These are phyloP conservation scores for Coemansia sp. DNA, from an alignment of 371 early-diverging fungal species.

Conservation along the genomic window DNA sequence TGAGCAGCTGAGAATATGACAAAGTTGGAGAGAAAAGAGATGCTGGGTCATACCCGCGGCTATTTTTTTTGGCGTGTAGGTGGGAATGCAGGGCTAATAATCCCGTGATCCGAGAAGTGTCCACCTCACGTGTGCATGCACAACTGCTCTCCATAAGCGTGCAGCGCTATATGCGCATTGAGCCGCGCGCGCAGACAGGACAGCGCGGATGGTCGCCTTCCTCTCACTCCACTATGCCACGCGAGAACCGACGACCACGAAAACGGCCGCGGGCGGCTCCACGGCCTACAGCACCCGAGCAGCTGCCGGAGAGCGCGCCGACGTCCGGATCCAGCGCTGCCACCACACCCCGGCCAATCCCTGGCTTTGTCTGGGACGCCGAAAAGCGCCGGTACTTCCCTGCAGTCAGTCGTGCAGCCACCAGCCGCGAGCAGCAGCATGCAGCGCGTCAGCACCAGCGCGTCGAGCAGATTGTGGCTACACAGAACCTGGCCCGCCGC, in stretches of 20 bases:
- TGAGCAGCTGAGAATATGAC: too few species aligned
- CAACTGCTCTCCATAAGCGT: too few species aligned
- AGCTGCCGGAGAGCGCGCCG: too few species aligned
- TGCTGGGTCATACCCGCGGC: too few species aligned
- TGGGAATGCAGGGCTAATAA: too few species aligned
- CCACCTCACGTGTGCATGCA: too few species aligned
- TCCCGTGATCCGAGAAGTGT: too few species aligned
- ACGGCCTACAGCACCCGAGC: neutral
- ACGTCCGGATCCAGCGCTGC: neutral
- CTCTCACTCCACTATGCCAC: neutral
- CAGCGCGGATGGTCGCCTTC: too few species aligned
- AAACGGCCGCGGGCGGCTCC: slow-evolving; percentile 24
- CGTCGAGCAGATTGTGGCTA: slow-evolving; percentile 5
- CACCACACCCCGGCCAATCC: slow-evolving; percentile 15
- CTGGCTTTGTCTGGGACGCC: slow-evolving; percentile 45
- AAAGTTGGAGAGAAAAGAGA: too few species aligned
- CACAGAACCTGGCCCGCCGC: slow-evolving; percentile 2
- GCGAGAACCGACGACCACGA: slow-evolving; percentile 9
- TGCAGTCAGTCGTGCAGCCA: slow-evolving; percentile 22
- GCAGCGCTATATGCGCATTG: too few species aligned
- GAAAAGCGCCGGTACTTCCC: slow-evolving; percentile 43
- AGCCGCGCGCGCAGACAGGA: too few species aligned
- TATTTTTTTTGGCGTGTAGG: too few species aligned
- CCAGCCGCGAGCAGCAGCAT: slow-evolving; percentile 12
- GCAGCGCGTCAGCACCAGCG: slow-evolving; percentile 17